These are phyloP conservation scores for Chenopodium album DNA, from an alignment of 148 eudicot genomes.

Conservation along the genomic window DNA sequence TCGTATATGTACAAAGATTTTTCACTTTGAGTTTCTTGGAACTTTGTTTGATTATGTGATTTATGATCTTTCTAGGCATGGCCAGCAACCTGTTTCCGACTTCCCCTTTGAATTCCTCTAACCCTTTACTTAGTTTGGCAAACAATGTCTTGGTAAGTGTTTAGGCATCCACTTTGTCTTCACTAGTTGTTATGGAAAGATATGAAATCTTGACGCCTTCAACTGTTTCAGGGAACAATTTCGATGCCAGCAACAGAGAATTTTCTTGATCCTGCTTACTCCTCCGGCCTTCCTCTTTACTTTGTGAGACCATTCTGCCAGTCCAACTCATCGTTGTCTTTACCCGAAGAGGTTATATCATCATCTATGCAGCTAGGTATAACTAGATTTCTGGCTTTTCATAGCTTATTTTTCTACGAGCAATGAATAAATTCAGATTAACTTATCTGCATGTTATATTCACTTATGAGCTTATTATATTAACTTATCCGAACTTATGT, in stretches of 20 bases:
- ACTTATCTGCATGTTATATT: too few relatives aligned
- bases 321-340: slow-evolving; percentile 41
- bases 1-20: background rate
- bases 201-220: background rate
- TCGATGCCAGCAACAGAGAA: slow-evolving; percentile 38
- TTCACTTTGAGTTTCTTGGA: background rate
- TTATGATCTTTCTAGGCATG: slow-evolving; percentile 48
- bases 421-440: background rate
- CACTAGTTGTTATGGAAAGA: background rate
- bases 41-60: slow-evolving; percentile 13
- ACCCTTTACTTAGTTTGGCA: slow-evolving; percentile 49
- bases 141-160: slow-evolving; percentile 60
- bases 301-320: slow-evolving; percentile 56
- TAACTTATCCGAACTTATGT: too few relatives aligned
- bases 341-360: slow-evolving; percentile 41
- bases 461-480: too few relatives aligned
- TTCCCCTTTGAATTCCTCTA: slow-evolving; percentile 40
- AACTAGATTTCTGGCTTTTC: background rate
- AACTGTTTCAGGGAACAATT: slow-evolving; percentile 63
- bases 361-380: slow-evolving; percentile 41
- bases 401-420: background rate
- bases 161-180: slow-evolving; percentile 4
- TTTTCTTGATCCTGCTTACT: slow-evolving; percentile 69
- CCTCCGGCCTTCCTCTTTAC: slow-evolving; percentile 57
- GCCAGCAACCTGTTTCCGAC: slow-evolving; percentile 46